A percentile compares a stretch with the other conserved stretches of the same genome.
These are phyloP conservation scores for Fraxinus ornus DNA, from an alignment of 305 asterid species.

Conservation along the genomic window DNA sequence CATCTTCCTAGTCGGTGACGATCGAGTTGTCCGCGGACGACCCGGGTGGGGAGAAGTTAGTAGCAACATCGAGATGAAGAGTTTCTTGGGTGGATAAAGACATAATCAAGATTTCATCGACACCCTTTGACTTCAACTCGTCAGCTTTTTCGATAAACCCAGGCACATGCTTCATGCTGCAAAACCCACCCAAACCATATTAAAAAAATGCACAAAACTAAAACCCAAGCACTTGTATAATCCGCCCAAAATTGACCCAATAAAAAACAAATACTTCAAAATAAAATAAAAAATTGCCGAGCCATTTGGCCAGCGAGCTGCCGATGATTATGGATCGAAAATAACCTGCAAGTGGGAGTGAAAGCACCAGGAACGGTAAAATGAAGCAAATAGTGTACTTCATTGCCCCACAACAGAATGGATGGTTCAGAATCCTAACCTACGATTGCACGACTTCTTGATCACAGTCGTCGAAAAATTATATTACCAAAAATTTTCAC, in stretches of 20 bases:
- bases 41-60: too few species aligned
- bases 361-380: constrained; percentile 95
- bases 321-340: background rate
- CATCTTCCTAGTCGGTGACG: too few species aligned
- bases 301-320: background rate
- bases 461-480: too few species aligned
- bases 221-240: background rate
- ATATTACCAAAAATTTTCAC: too few species aligned
- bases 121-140: constrained; percentile 75
- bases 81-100: too few species aligned
- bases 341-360: constrained; percentile 93
- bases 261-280: background rate
- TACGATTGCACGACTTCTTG: too few species aligned
- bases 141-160: constrained; percentile 82
- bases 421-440: too few species aligned
- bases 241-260: background rate
- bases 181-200: background rate
- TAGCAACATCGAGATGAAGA: too few species aligned
- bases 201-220: background rate
- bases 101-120: constrained; percentile 36
- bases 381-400: too few species aligned
- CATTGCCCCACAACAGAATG: too few species aligned
- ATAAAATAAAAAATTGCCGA: background rate
- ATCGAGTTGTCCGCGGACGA: too few species aligned
- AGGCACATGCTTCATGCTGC: constrained; percentile 89